Conservation (phyloP, 2,329 filamentous ascomycete genomes). For the Beauveria varroae region DNA sequence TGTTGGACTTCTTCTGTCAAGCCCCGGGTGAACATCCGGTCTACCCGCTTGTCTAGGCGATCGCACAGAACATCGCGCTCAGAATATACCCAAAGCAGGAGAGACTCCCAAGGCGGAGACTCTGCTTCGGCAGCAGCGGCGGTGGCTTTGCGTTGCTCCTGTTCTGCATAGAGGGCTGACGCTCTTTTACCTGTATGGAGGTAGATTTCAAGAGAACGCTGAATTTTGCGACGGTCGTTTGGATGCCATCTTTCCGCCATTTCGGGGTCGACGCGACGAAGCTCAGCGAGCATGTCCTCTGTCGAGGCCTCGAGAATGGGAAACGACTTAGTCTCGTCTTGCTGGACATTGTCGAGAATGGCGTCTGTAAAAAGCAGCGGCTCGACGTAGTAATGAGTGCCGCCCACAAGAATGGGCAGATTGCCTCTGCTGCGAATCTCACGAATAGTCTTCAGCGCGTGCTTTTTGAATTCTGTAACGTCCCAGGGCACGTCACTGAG, state of each 20-base stretch:
- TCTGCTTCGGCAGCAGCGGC: slow-evolving; percentile 17
- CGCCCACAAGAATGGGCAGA: slow-evolving; percentile 84
- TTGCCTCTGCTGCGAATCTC: slow-evolving; percentile 74
- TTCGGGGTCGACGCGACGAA: slow-evolving; percentile 74
- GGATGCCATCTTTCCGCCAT: slow-evolving; percentile 95
- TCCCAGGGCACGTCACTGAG: slow-evolving; percentile 76
- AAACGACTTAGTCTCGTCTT: slow-evolving; percentile 36
- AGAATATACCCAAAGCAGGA: slow-evolving; percentile 85
- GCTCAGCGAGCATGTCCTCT: slow-evolving; percentile 61
- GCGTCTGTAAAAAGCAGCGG: slow-evolving; percentile 72
- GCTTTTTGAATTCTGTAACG: slow-evolving; percentile 67
- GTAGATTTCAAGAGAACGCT: slow-evolving; percentile 82
- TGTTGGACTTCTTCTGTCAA: slow-evolving; percentile 42
- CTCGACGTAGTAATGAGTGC: slow-evolving; percentile 93
- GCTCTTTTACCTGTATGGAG: slow-evolving; percentile 73
- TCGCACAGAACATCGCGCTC: slow-evolving; percentile 58
- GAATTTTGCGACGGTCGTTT: slow-evolving; percentile 84
- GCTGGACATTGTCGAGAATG: slow-evolving; percentile 34
- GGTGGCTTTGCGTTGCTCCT: slow-evolving; percentile 40
- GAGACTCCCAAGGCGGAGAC: slow-evolving; percentile 39
- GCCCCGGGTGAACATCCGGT: slow-evolving; percentile 65
- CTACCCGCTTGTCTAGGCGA: slow-evolving; percentile 69
- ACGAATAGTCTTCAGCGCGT: slow-evolving; percentile 60
- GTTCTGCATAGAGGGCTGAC: slow-evolving; percentile 80
- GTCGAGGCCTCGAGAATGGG: slow-evolving; percentile 67